Conservation (phyloP, 2,329 filamentous ascomycete species). For the Penicillium sp. region DNA sequence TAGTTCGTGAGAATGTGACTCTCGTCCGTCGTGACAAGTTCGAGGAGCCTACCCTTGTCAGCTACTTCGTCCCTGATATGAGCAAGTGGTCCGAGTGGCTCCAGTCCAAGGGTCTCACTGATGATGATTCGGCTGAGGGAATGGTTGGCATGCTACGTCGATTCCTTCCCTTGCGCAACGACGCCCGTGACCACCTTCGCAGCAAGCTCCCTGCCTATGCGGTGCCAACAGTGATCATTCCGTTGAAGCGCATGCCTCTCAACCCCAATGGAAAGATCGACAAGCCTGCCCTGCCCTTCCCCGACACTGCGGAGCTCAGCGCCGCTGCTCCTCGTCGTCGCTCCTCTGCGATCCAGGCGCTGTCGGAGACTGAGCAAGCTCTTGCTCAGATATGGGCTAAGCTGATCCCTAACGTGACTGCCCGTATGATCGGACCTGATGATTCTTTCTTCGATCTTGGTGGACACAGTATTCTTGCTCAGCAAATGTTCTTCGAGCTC, state of each 20-base stretch:
- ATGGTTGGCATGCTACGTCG: slow-evolving; percentile 60
- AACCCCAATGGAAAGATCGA: slow-evolving; percentile 88
- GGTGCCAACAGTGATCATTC: slow-evolving; percentile 72
- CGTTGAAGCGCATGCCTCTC: slow-evolving; percentile 71
- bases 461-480: slow-evolving; percentile 78
- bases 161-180: slow-evolving; percentile 61
- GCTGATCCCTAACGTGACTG: slow-evolving; percentile 67
- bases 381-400: slow-evolving; percentile 74
- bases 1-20: slow-evolving; percentile 84
- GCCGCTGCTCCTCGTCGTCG: slow-evolving; percentile 55
- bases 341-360: slow-evolving; percentile 50
- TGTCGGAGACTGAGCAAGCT: slow-evolving; percentile 62
- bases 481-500: slow-evolving; percentile 75
- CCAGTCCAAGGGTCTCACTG: slow-evolving; percentile 55
- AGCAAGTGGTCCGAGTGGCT: slow-evolving; percentile 73
- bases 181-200: slow-evolving; percentile 68
- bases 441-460: slow-evolving; percentile 75
- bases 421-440: slow-evolving; percentile 66
- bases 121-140: slow-evolving; percentile 51
- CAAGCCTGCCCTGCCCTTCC: slow-evolving; percentile 77
- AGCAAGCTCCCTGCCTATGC: slow-evolving; percentile 72
- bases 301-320: slow-evolving; percentile 67
- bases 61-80: slow-evolving; percentile 84
- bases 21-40: slow-evolving; percentile 79
- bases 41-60: slow-evolving; percentile 84